Evolutionary conservation across 1,284 basidiomycete species (phyloP).

Genomic region (Exsudoporus floridanus): DNA sequence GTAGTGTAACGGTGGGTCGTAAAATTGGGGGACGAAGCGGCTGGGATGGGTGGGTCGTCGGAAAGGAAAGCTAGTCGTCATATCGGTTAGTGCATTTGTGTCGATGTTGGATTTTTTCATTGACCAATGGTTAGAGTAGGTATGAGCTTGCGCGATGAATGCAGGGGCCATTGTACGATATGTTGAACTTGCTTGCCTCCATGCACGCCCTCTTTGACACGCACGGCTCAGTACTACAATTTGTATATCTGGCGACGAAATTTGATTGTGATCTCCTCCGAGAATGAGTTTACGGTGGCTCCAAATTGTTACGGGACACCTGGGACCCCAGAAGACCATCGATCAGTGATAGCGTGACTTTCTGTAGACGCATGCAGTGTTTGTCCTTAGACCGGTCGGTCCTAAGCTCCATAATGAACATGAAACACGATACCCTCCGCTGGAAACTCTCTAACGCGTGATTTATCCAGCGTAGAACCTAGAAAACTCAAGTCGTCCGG

Average conservation of each 20-base stretch:
- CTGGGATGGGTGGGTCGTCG: slow-evolving; percentile 29
- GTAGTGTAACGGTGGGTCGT: slow-evolving; percentile 21
- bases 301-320: neutral
- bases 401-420: neutral
- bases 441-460: too few relatives aligned
- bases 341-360: neutral
- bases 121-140: neutral
- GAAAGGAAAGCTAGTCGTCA: neutral
- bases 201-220: neutral
- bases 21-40: slow-evolving; percentile 29
- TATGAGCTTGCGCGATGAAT: neutral
- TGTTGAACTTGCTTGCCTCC: neutral
- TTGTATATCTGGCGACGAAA: neutral
- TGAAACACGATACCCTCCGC: neutral
- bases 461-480: neutral
- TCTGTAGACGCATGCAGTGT: too few relatives aligned
- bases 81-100: neutral
- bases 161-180: neutral
- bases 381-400: too few relatives aligned
- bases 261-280: neutral
- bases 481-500: neutral
- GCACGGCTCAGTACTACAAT: too few relatives aligned
- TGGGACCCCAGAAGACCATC: neutral
- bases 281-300: neutral
- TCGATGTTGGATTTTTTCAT: neutral